A percentile compares a stretch with the other conserved stretches of the same genome.
Evolutionary conservation across 768 basidiomycete species (phyloP).

Genomic region (Rhodocollybia butyracea): DNA sequence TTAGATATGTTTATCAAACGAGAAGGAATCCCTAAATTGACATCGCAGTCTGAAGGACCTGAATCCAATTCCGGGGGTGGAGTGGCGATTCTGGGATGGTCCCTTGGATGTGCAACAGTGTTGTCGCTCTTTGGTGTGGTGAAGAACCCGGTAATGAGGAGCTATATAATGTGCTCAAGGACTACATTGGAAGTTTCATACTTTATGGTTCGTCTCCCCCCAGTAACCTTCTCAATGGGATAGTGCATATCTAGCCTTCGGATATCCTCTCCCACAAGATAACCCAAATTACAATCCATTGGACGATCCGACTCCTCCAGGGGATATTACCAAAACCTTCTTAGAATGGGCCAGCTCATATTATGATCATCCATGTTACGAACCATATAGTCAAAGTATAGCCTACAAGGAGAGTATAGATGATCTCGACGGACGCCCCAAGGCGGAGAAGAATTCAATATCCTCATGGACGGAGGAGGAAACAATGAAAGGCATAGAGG

Average conservation of each 20-base stretch:
- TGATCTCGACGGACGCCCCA: conserved; percentile 1
- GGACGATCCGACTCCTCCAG: conserved; percentile 4
- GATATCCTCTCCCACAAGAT: conserved; percentile 10
- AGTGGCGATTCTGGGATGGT: conserved; percentile 19
- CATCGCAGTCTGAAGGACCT: too few relatives aligned
- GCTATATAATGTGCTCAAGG: background rate
- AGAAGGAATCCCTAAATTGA: conserved; percentile 14
- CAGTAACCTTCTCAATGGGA: too few relatives aligned
- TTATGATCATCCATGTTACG: conserved; percentile 12
- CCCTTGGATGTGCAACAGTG: conserved; percentile 8
- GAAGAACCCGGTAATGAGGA: conserved; percentile 6
- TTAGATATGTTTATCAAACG: conserved; percentile 14
- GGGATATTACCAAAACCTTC: conserved; percentile 8
- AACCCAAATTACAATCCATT: conserved; percentile 8
- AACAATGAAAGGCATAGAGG: conserved; percentile 1
- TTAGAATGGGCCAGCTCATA: conserved; percentile 12
- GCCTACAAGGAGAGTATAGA: background rate
- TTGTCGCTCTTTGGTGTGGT: conserved; percentile 8
- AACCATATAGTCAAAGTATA: too few relatives aligned
- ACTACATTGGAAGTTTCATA: conserved; percentile 12
- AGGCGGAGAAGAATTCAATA: conserved; percentile 3
- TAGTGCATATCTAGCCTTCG: conserved; percentile 11
- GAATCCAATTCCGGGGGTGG: conserved; percentile 14
- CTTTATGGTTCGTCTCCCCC: conserved; percentile 19
- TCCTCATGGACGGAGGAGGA: conserved; percentile 10